Percentiles rank a stretch among this genome's conserved stretches.
Conservation (phyloP, 139 green algal genomes). For the Chlorella sp. region DNA sequence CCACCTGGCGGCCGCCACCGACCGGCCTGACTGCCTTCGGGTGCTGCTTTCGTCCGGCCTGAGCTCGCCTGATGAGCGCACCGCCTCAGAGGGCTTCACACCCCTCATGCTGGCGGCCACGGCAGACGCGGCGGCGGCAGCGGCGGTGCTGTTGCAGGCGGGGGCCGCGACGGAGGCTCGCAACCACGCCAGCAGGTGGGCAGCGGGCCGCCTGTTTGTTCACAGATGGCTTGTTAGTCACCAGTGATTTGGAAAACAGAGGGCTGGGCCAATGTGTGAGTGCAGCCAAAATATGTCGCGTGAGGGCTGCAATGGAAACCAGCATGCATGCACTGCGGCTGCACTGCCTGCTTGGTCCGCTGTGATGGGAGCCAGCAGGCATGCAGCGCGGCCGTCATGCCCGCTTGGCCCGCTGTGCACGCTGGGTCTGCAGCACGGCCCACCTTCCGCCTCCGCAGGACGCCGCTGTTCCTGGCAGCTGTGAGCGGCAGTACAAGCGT, state of each 20-base stretch:
- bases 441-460: background rate
- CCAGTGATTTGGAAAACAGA: no score
- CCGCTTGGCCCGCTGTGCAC: no score
- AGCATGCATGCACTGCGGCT: no score
- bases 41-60: background rate
- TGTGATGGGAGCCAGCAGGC: no score
- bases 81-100: constrained; percentile 1
- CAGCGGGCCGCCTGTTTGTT: no score
- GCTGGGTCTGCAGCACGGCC: no score
- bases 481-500: background rate
- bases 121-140: background rate
- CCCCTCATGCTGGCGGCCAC: constrained; percentile 26
- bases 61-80: background rate
- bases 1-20: constrained; percentile 22
- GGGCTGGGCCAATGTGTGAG: no score
- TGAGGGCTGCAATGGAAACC: no score
- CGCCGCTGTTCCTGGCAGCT: constrained; percentile 7
- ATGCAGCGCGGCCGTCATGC: no score
- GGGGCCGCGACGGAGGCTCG: background rate
- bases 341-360: no score
- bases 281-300: no score
- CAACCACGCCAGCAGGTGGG: background rate
- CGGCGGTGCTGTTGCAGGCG: constrained; percentile 1
- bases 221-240: no score
- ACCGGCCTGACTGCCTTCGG: background rate